Evolutionary conservation across 192 early-diverging fungal species (phyloP).

Genomic region (Podila clonocystis): DNA sequence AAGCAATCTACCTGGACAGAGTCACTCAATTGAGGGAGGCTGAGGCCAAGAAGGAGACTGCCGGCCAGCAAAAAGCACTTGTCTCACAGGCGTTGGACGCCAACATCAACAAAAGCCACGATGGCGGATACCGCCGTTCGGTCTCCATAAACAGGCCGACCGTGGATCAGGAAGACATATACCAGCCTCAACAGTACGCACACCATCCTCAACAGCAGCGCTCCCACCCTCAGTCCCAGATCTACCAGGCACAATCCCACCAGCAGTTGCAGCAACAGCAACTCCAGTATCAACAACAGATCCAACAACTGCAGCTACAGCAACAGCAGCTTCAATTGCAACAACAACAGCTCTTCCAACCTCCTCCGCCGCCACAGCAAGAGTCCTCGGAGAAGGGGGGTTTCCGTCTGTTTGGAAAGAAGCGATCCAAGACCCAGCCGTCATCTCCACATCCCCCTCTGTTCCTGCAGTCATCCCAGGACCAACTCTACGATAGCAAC

Average conservation of each 20-base stretch:
- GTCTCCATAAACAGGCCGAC: background rate
- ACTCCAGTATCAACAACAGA: constrained; percentile 8
- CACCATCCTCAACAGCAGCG: constrained; percentile 1
- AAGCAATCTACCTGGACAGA: constrained; percentile 48
- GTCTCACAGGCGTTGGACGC: background rate
- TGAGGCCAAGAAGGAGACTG: background rate
- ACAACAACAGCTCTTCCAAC: constrained; percentile 1
- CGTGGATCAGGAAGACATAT: constrained; percentile 4
- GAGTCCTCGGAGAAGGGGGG: constrained; percentile 19
- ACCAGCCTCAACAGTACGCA: background rate
- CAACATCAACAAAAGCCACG: constrained; percentile 4
- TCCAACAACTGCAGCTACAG: constrained; percentile 10
- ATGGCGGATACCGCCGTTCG: constrained; percentile 15
- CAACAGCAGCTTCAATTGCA: constrained; percentile 5
- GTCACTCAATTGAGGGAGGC: constrained; percentile 33
- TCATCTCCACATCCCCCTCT: constrained; percentile 31
- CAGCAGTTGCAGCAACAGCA: constrained; percentile 8
- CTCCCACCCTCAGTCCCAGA: background rate
- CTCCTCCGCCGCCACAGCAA: background rate
- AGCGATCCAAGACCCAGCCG: constrained; percentile 47
- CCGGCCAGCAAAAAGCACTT: background rate
- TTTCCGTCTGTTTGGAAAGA: constrained; percentile 46
- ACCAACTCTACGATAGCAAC: background rate
- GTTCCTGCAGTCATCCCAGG: constrained; percentile 7
- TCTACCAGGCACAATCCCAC: background rate